phyloP scores from a whole-genome alignment of 495 filamentous ascomycete species.

The Penicillium roqueforti region DNA sequence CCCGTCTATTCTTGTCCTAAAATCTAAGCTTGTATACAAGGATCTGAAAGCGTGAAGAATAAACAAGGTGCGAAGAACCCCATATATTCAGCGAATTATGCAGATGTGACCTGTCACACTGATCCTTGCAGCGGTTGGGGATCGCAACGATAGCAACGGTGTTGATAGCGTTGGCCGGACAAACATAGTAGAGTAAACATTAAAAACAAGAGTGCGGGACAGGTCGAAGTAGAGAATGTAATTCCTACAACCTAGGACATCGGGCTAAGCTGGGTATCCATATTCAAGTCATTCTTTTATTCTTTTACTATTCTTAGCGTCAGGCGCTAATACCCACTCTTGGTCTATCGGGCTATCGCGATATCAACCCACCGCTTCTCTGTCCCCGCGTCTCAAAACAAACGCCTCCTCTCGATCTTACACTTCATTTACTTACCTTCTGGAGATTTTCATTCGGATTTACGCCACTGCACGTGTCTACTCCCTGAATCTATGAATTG shows the following conservation, averaged over 20 bases:
- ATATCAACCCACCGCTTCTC: constrained; percentile 26
- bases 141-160: constrained; percentile 10
- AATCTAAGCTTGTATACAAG: not conserved
- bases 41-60: not conserved
- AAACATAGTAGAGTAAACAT: constrained; percentile 6
- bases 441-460: not conserved
- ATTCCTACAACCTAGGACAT: not conserved
- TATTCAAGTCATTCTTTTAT: not conserved
- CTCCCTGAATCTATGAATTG: constrained; percentile 9
- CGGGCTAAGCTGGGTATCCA: not conserved
- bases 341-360: constrained; percentile 21
- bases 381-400: constrained; percentile 28
- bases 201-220: constrained; percentile 4
- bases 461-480: not conserved
- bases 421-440: constrained; percentile 5
- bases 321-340: constrained; percentile 21
- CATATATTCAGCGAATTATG: constrained; percentile 3
- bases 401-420: constrained; percentile 13
- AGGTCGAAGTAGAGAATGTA: not conserved
- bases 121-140: constrained; percentile 12
- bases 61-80: not conserved
- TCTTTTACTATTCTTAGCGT: constrained; percentile 4
- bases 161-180: constrained; percentile 10
- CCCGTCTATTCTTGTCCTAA: not conserved
- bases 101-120: constrained; percentile 10